phyloP scores from a whole-genome alignment of 441 rosid species.

The Erodium trifolium region DNA sequence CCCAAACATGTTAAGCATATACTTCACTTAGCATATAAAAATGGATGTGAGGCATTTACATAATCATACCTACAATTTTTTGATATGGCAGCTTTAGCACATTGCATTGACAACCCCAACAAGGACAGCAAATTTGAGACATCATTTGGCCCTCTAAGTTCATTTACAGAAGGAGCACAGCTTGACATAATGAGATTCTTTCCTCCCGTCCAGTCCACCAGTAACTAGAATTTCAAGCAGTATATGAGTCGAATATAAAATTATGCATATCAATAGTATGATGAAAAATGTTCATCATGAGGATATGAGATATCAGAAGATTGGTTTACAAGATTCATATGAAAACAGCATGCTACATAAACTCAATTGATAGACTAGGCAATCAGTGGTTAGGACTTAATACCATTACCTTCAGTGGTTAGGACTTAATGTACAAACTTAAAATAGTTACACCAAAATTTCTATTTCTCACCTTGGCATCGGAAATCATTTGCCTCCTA shows the following conservation, averaged over 20 bases:
- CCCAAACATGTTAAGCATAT: conserved; percentile 8
- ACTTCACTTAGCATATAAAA: conserved; percentile 5
- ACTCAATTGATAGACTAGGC: background rate
- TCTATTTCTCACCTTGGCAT: conserved; percentile 50
- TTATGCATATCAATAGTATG: background rate
- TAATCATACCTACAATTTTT: conserved; percentile 66
- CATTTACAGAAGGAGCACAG: conserved; percentile 62
- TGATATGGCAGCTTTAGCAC: conserved; percentile 68
- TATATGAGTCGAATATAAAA: background rate
- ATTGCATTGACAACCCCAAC: conserved; percentile 62
- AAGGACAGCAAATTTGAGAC: conserved; percentile 63
- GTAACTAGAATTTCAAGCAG: conserved; percentile 36
- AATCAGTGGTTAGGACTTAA: background rate
- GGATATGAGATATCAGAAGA: background rate
- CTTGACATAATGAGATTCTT: conserved; percentile 63
- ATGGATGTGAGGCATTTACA: conserved; percentile 10
- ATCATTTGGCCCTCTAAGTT: conserved; percentile 82
- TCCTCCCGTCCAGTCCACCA: conserved; percentile 85
- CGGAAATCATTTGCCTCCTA: conserved; percentile 66
- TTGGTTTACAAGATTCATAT: no score
- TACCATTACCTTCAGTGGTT: background rate
- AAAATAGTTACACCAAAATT: background rate
- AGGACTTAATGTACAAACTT: no score
- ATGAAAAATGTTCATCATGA: background rate
- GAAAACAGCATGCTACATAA: background rate